phyloP scores from a whole-genome alignment of 768 basidiomycete species.

The Cystobasidium onofrii region DNA sequence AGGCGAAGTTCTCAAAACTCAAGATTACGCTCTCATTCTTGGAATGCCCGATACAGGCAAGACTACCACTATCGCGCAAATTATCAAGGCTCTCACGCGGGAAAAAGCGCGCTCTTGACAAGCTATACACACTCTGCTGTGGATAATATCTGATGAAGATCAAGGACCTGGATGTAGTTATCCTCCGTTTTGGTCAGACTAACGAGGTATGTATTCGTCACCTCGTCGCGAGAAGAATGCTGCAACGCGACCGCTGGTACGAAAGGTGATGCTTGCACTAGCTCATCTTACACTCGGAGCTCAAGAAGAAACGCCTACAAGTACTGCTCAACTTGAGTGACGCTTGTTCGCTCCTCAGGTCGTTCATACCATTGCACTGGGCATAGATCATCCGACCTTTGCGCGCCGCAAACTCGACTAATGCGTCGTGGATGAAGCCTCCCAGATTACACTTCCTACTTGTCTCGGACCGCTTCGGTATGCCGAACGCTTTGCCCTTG shows the following conservation, averaged over 20 bases:
- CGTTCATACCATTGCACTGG: slow-evolving; percentile 89
- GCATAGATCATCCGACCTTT: slow-evolving; percentile 85
- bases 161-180: slow-evolving; percentile 56
- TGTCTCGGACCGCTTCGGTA: slow-evolving; percentile 86
- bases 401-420: slow-evolving; percentile 78
- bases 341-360: slow-evolving; percentile 81
- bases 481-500: slow-evolving; percentile 82
- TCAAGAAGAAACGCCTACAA: slow-evolving; percentile 53
- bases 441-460: slow-evolving; percentile 91
- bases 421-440: slow-evolving; percentile 96
- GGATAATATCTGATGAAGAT: slow-evolving; percentile 84
- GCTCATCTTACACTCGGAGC: slow-evolving; percentile 62
- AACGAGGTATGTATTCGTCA: slow-evolving; percentile 84
- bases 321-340: slow-evolving; percentile 69
- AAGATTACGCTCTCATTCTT: slow-evolving; percentile 82
- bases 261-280: slow-evolving; percentile 73
- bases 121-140: slow-evolving; percentile 98
- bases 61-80: slow-evolving; percentile 82
- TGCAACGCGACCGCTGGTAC: neutral
- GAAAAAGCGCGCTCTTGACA: slow-evolving; percentile 78
- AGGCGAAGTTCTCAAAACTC: slow-evolving; percentile 62
- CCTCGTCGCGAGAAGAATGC: neutral
- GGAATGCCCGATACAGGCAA: slow-evolving; percentile 99
- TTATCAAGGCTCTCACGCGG: slow-evolving; percentile 70
- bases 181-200: slow-evolving; percentile 76